Evolutionary conservation across 208 protist genomes (phyloP).

Genomic region (Trypanosoma conorhini): DNA sequence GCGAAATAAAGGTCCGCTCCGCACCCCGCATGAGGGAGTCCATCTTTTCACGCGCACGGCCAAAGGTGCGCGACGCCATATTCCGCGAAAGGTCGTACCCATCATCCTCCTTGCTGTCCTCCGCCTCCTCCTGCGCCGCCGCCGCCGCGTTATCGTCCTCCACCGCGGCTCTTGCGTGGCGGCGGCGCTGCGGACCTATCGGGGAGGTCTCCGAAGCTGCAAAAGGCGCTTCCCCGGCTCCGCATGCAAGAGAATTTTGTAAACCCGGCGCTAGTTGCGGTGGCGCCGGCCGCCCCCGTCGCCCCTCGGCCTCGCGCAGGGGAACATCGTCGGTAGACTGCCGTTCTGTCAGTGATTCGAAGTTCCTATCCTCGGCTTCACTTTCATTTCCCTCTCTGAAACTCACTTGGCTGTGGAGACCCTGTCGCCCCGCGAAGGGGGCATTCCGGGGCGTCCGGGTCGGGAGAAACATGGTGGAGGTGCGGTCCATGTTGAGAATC

Average conservation of each 20-base stretch:
- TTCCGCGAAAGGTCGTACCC: background rate
- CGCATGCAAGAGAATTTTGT: background rate
- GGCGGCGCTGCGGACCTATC: background rate
- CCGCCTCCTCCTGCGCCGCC: background rate
- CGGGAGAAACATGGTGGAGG: slow-evolving; percentile 27
- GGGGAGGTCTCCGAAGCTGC: background rate
- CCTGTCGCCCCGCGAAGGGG: background rate
- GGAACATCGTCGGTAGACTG: background rate
- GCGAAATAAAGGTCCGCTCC: slow-evolving; percentile 48
- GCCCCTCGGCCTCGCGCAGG: background rate
- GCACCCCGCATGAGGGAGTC: slow-evolving; percentile 37
- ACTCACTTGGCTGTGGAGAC: background rate
- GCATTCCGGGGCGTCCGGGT: background rate
- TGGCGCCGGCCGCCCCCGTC: no score
- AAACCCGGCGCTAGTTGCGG: background rate
- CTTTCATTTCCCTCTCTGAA: background rate
- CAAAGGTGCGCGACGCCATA: background rate
- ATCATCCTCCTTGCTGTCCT: background rate
- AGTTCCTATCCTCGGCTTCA: background rate
- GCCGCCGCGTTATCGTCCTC: background rate
- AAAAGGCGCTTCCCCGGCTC: background rate
- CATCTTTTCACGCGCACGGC: slow-evolving; percentile 17
- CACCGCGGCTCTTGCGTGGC: background rate
- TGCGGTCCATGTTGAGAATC: slow-evolving; percentile 29
- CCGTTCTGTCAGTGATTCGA: background rate